Percentiles rank a stretch among this genome's conserved stretches.
Evolutionary conservation across 768 basidiomycete genomes (phyloP).

Genomic region (Tylopilus subfusipes): DNA sequence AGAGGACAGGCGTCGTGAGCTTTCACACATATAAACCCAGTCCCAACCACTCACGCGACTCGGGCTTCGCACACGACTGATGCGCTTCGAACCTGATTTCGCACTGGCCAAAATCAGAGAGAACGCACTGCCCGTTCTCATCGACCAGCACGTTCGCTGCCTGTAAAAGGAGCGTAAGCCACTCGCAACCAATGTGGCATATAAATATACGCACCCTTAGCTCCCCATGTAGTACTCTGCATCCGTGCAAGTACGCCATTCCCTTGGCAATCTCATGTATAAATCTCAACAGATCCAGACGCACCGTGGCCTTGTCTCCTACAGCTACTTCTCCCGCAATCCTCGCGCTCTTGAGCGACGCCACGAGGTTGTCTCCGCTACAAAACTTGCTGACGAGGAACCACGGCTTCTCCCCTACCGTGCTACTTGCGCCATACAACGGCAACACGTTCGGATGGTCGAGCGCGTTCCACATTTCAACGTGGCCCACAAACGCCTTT

Average conservation of each 20-base stretch:
- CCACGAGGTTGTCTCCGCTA: conserved; percentile 59
- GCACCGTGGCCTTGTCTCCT: neutral
- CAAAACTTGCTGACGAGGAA: conserved; percentile 77
- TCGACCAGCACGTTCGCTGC: conserved; percentile 76
- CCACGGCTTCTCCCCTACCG: conserved; percentile 67
- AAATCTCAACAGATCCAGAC: conserved; percentile 49
- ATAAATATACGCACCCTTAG: conserved; percentile 53
- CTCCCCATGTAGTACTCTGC: conserved; percentile 74
- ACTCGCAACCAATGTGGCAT: neutral
- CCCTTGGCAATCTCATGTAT: conserved; percentile 75
- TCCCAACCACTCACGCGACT: conserved; percentile 36
- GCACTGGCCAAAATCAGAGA: conserved; percentile 82
- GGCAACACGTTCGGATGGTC: conserved; percentile 67
- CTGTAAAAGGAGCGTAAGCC: conserved; percentile 28
- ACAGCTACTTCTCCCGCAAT: neutral
- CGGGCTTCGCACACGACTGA: conserved; percentile 50
- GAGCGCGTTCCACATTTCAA: conserved; percentile 68
- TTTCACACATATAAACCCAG: neutral
- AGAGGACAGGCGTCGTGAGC: conserved; percentile 25
- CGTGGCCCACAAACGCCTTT: conserved; percentile 64
- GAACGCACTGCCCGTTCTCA: conserved; percentile 60
- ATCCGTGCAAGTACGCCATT: conserved; percentile 74
- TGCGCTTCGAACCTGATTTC: conserved; percentile 74
- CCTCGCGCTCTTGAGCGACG: conserved; percentile 45
- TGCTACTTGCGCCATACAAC: conserved; percentile 75